Evolutionary conservation across 768 basidiomycete species (phyloP), one percentile per base, ranked within the genome.

Genomic region (Harrya chromipes): DNA sequence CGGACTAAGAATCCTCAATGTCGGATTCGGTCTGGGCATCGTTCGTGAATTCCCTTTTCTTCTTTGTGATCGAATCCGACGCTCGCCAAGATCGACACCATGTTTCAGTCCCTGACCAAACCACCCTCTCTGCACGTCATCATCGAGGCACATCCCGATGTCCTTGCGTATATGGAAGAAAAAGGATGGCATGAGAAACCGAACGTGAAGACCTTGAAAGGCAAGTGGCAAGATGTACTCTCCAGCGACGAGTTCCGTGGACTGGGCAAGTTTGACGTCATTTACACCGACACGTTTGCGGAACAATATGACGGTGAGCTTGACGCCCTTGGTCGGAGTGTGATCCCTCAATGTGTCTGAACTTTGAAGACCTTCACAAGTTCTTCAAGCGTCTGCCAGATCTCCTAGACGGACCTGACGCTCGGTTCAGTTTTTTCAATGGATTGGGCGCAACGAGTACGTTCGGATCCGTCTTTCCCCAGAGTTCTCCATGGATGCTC

Each of bases 11-110:
- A 72, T 97, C 1, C 70, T 98, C 47, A 98, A 98, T 60, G 73
- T 98, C 31, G 97, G 97, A 4, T 98, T 97, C 65, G 95, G 95
- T 31, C 73, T 98, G 31, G 94, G 95, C 6, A 93, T 97, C 46
- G 90, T 90, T 52, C 59, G 84, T 54, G 40, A 24, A 46, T 34
- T 6, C 34, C 12, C 40, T 19, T 49, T 17, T 13, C 21, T 40
- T 40, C 50, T 45, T 43, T 34, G 16, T 31, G 34, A 21, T 29
- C 31, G 29, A 38, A 44, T 51, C 44, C 54, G 23, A 59, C 38
- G 35, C 17, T 46, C 35, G 13, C 24, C 27, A 56, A 97, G 94
- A 87, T 97, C 57, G 94, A 97, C 63, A 72, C 73, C 21, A 70
- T 90, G 36, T 91, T 97, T 66, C 90, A 94, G 69, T 65, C 72